phyloP scores from a whole-genome alignment of 192 early-diverging fungal species.

The Coemansia umbellata region DNA sequence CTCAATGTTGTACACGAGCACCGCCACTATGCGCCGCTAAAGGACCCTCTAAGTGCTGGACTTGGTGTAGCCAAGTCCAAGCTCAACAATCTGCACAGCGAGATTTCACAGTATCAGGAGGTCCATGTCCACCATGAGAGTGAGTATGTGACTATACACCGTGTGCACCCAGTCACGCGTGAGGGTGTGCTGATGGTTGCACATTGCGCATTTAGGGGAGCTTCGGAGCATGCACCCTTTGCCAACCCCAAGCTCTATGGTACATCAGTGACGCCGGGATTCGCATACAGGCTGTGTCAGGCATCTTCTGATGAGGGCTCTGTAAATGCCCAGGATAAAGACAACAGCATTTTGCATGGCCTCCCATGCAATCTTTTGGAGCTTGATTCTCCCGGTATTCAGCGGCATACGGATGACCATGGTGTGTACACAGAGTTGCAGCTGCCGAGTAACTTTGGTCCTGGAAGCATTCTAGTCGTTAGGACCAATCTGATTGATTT shows the following conservation, averaged over 20 bases:
- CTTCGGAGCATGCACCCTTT: constrained; percentile 27
- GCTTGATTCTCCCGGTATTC: constrained; percentile 53
- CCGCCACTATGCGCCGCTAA: constrained; percentile 68
- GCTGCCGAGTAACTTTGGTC: constrained; percentile 68
- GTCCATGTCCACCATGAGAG: constrained; percentile 96
- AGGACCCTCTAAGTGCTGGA: constrained; percentile 54
- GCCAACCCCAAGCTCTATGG: constrained; percentile 60
- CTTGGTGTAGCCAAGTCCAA: constrained; percentile 64
- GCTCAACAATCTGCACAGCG: constrained; percentile 73
- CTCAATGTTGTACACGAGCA: constrained; percentile 88
- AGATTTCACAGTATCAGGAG: constrained; percentile 83
- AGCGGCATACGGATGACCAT: constrained; percentile 41
- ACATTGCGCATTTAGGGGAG: constrained; percentile 74
- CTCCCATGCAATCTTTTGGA: constrained; percentile 56
- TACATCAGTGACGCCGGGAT: constrained; percentile 53
- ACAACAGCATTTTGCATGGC: constrained; percentile 53
- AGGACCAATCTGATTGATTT: constrained; percentile 57
- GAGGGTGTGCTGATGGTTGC: constrained; percentile 91
- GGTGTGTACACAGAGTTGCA: constrained; percentile 60
- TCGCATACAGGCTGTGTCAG: constrained; percentile 58
- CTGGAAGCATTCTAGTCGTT: constrained; percentile 76
- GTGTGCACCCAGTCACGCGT: constrained; percentile 85
- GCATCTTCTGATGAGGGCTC: constrained; percentile 36
- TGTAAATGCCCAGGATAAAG: constrained; percentile 1
- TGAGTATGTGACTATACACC: constrained; percentile 91